A percentile compares a stretch with the other conserved stretches of the same genome.
phyloP scores from a whole-genome alignment of 257 asterid species.

The Perilla frutescens region DNA sequence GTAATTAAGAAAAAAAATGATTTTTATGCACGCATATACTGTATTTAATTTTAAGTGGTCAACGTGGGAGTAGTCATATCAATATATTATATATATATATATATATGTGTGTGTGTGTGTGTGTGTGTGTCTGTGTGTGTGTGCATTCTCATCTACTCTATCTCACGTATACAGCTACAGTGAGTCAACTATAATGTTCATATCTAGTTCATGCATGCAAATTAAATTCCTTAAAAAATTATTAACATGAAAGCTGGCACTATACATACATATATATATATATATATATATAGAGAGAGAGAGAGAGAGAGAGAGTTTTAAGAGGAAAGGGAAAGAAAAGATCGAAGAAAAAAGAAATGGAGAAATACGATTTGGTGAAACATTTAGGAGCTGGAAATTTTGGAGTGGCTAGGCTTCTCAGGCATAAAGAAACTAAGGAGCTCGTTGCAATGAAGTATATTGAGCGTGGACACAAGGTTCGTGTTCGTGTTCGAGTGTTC shows the following conservation, averaged over 20 bases:
- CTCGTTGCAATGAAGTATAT: constrained; percentile 83
- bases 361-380: constrained; percentile 72
- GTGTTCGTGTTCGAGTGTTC: too few relatives aligned
- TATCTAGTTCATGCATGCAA: constrained; percentile 25
- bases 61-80: too few relatives aligned
- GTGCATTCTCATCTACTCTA: neutral
- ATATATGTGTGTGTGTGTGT: too few relatives aligned
- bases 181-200: neutral
- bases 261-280: neutral
- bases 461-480: constrained; percentile 77
- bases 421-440: constrained; percentile 75
- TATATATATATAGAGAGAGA: neutral
- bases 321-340: neutral
- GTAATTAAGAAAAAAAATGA: too few relatives aligned
- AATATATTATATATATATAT: too few relatives aligned
- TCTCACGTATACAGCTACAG: neutral
- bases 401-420: constrained; percentile 77
- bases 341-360: constrained; percentile 42
- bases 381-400: constrained; percentile 83
- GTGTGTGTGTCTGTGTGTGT: too few relatives aligned
- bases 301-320: neutral
- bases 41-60: too few relatives aligned
- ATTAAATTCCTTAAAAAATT: neutral
- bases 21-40: too few relatives aligned
- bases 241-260: neutral